These are phyloP conservation scores for Malassezia dermatis DNA, from an alignment of 1,284 basidiomycete species.

Conservation along the genomic window DNA sequence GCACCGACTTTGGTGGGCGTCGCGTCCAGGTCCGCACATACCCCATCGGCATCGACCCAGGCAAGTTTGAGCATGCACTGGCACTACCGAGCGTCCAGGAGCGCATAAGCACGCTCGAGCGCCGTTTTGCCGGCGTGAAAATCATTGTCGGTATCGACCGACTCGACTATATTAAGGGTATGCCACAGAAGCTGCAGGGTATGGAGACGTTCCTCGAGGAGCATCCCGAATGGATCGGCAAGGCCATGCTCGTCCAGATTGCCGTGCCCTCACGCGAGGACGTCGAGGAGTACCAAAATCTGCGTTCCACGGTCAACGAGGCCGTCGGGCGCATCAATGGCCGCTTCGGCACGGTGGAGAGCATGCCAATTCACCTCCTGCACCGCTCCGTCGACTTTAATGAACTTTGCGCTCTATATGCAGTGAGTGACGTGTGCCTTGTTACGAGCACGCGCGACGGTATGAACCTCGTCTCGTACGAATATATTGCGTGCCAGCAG, in stretches of 20 bases:
- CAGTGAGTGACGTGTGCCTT: conserved; percentile 87
- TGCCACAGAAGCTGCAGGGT: conserved; percentile 93
- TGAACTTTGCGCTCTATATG: conserved; percentile 91
- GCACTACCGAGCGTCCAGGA: conserved; percentile 66
- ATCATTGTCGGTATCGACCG: conserved; percentile 97
- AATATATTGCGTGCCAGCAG: conserved; percentile 92
- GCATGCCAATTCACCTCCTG: conserved; percentile 99
- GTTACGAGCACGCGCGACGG: conserved; percentile 91
- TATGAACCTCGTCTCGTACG: conserved; percentile 99
- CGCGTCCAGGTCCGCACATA: conserved; percentile 95
- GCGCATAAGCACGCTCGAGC: conserved; percentile 69
- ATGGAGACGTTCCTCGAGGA: conserved; percentile 91
- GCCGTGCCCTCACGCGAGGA: conserved; percentile 95
- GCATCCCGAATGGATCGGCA: conserved; percentile 98
- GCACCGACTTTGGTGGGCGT: conserved; percentile 83
- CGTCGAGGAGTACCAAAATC: conserved; percentile 97
- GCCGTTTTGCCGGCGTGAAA: conserved; percentile 85
- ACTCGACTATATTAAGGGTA: conserved; percentile 98
- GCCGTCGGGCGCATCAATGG: conserved; percentile 96
- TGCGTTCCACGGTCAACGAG: conserved; percentile 91
- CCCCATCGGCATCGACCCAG: conserved; percentile 94
- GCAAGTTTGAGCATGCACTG: conserved; percentile 76
- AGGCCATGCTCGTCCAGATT: conserved; percentile 90
- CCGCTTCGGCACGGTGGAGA: conserved; percentile 92
- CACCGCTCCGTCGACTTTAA: conserved; percentile 72